phyloP scores from a whole-genome alignment of 1,284 basidiomycete species.

The Schizophyllum commune region DNA sequence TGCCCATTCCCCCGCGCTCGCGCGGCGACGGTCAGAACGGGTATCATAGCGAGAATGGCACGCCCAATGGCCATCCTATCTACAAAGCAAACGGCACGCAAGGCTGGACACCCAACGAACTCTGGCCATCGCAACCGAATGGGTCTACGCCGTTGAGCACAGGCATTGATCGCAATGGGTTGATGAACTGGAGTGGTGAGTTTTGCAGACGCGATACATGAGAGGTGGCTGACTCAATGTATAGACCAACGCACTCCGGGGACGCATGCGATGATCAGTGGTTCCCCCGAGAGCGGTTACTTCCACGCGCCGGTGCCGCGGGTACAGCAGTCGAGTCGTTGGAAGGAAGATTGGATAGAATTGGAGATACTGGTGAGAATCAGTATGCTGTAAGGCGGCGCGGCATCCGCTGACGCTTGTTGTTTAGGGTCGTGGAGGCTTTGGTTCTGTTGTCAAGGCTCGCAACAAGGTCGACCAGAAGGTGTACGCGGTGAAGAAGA shows the following conservation, averaged over 20 bases:
- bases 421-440: constrained; percentile 80
- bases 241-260: not conserved
- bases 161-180: not conserved
- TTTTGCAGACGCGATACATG: not conserved
- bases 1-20: constrained; percentile 19
- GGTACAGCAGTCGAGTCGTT: constrained; percentile 55
- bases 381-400: not conserved
- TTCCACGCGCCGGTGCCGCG: constrained; percentile 26
- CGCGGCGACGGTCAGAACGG: constrained; percentile 10
- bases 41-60: not conserved
- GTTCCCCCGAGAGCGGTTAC: constrained; percentile 59
- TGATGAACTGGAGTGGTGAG: not conserved
- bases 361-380: constrained; percentile 56
- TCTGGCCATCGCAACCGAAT: not conserved
- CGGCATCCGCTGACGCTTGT: constrained; percentile 1
- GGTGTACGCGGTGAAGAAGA: constrained; percentile 85
- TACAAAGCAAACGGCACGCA: not conserved
- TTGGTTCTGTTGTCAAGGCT: constrained; percentile 92
- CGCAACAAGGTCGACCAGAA: constrained; percentile 73
- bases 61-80: not conserved
- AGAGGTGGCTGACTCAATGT: not conserved
- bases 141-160: not conserved
- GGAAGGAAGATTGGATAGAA: constrained; percentile 84
- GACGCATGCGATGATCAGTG: constrained; percentile 5
- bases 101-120: not conserved